Evolutionary conservation across 2,329 filamentous ascomycete species (phyloP).

Genomic region (Zymoseptoria tritici): DNA sequence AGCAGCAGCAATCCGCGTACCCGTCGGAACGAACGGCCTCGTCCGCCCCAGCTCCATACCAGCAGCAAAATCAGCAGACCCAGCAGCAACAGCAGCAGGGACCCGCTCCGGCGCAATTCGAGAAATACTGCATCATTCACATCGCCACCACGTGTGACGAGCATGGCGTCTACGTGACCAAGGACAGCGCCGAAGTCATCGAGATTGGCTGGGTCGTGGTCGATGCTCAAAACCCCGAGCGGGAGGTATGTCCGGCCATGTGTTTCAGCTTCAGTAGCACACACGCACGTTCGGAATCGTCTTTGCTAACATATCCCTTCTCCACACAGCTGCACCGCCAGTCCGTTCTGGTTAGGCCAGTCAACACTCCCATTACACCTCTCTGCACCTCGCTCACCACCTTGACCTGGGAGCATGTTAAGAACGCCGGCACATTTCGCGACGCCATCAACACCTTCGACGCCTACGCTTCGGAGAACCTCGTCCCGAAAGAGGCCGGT

Average conservation of each 20-base stretch:
- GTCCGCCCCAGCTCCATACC: slow-evolving; percentile 10
- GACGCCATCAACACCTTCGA: slow-evolving; percentile 95
- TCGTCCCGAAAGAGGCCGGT: slow-evolving; percentile 73
- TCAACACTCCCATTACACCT: slow-evolving; percentile 97
- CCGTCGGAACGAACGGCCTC: slow-evolving; percentile 15
- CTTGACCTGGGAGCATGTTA: slow-evolving; percentile 97
- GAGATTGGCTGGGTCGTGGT: slow-evolving; percentile 93
- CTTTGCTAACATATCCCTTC: slow-evolving; percentile 16
- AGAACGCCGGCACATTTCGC: slow-evolving; percentile 92
- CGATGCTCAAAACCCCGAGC: slow-evolving; percentile 27
- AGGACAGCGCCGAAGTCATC: slow-evolving; percentile 98
- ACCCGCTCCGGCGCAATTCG: slow-evolving; percentile 46
- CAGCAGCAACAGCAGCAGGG: slow-evolving; percentile 16
- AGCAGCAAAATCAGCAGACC: slow-evolving; percentile 5
- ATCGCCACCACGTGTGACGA: slow-evolving; percentile 98
- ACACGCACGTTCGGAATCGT: slow-evolving; percentile 16
- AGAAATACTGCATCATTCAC: slow-evolving; percentile 96
- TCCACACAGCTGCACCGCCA: slow-evolving; percentile 73
- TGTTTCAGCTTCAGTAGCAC: slow-evolving; percentile 17
- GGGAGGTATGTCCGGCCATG: slow-evolving; percentile 24
- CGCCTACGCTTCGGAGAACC: slow-evolving; percentile 83
- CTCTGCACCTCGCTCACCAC: slow-evolving; percentile 97
- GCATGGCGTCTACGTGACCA: slow-evolving; percentile 97
- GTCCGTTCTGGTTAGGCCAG: slow-evolving; percentile 92
- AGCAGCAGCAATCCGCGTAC: slow-evolving; percentile 14